Evolutionary conservation across 208 protist species (phyloP), one percentile per base, ranked within the genome.

Genomic region (Leishmania tarentolae): DNA sequence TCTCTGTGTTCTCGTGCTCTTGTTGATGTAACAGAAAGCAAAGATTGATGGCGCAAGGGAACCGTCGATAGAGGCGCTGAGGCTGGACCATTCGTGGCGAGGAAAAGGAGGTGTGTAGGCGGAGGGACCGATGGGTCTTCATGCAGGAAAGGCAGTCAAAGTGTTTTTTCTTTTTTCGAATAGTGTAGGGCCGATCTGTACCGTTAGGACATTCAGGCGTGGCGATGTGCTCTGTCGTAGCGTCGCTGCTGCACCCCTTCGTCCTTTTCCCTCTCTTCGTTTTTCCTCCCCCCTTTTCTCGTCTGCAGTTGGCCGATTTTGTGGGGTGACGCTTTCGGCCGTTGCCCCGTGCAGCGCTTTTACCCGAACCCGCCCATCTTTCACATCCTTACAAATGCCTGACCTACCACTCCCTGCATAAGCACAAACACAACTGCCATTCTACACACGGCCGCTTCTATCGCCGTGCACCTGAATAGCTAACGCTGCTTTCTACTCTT

Each of bases 241-340:
- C 21, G 19, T 63, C 44, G 15, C 46, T 44, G 37, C 66, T 28
- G 35, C 24, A 47, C n/a, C 24, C 19, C 44, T 8, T 50, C 24
- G 35, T 53, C 65, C 5, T 35, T 40, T 8, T 17, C 47, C 17
- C 50, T 53, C 15, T 53, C 50, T 53, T 17, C 8, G 50, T 53
- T 68, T 40, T 56, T 83, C 40, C 24, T 31, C 81, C 77, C 28
- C n/a, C 53, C 50, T 75, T 31, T 40, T 50, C 69, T 8, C 28
- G 44, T 76, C 9, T 61, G 17, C 42, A 5, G 24, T 24, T 72
- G 24, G 7, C 21, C 42, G 19, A 37, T 17, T 47, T 72, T 50
- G 24, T 15, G 68, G 42, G 42, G 42, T 3, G 28, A 35, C 44
- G 3, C 42, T 24, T 42, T n/a, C 9, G 24, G 24, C 0, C 68